Percentiles rank a stretch among this genome's conserved stretches.
Conservation (phyloP, 2,329 filamentous ascomycete genomes). For the Sclerotiophoma versabilis region DNA sequence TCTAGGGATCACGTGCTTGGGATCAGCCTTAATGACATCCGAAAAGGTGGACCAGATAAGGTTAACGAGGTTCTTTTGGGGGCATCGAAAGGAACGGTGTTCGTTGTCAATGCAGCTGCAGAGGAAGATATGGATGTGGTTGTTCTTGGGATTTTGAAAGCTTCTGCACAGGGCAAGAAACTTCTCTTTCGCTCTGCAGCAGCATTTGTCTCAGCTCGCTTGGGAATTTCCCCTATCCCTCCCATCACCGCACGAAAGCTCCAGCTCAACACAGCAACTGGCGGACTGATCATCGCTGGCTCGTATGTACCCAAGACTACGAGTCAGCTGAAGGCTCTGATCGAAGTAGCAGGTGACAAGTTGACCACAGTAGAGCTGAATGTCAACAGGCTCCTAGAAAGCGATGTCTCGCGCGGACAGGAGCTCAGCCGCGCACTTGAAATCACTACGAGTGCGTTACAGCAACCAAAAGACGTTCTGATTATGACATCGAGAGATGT, state of each 20-base stretch:
- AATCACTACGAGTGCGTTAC: constrained; percentile 41
- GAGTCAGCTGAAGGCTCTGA: constrained; percentile 58
- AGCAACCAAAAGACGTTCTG: constrained; percentile 60
- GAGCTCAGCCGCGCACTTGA: constrained; percentile 49
- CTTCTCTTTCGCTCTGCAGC: constrained; percentile 58
- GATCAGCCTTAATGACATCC: constrained; percentile 58
- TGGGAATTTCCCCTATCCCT: constrained; percentile 61
- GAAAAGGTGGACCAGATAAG: constrained; percentile 53
- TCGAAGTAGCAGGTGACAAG: constrained; percentile 48
- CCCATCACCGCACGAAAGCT: constrained; percentile 59
- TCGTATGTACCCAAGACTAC: constrained; percentile 68
- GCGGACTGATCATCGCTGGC: constrained; percentile 63
- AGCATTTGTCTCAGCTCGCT: constrained; percentile 57
- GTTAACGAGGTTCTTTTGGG: constrained; percentile 53
- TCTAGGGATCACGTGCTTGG: constrained; percentile 50
- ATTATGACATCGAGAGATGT: constrained; percentile 66
- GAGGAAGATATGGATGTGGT: constrained; percentile 65
- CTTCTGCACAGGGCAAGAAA: constrained; percentile 50
- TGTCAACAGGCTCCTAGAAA: constrained; percentile 57
- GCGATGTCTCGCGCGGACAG: constrained; percentile 43
- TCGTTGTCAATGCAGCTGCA: constrained; percentile 62
- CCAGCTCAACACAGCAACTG: constrained; percentile 47
- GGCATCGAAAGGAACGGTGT: constrained; percentile 50
- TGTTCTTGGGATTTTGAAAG: constrained; percentile 57
- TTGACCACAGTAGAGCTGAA: constrained; percentile 58